Conservation (phyloP, 371 early-diverging fungal genomes). For the Actinomortierella ambigua region DNA sequence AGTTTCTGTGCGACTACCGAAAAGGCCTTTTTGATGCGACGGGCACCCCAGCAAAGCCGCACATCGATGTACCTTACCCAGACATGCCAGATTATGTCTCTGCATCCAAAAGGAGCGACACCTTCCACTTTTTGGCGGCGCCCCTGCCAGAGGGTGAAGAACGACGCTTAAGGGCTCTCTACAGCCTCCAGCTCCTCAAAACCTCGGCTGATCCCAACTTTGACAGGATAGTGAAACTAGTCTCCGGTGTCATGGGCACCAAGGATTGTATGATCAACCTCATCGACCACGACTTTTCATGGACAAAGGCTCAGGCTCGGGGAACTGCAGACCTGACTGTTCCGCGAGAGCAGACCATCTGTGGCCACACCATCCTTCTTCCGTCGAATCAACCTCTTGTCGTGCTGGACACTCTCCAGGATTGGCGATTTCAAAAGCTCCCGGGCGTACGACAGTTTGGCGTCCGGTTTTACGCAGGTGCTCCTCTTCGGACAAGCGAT, state of each 20-base stretch:
- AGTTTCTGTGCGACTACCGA: slow-evolving; percentile 32
- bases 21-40: slow-evolving; percentile 16
- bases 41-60: no score
- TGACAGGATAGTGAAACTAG: slow-evolving; percentile 47
- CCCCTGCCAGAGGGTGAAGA: slow-evolving; percentile 42
- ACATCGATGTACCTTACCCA: not conserved
- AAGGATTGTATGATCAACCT: slow-evolving; percentile 35
- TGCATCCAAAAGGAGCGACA: no score
- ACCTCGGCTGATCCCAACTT: slow-evolving; percentile 48
- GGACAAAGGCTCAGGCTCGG: slow-evolving; percentile 31
- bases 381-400: slow-evolving; percentile 38
- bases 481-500: slow-evolving; percentile 43
- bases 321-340: no score
- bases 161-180: slow-evolving; percentile 39
- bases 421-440: slow-evolving; percentile 45
- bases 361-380: slow-evolving; percentile 45
- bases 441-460: slow-evolving; percentile 12
- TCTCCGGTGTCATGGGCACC: slow-evolving; percentile 40
- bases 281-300: slow-evolving; percentile 32
- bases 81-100: slow-evolving; percentile 21
- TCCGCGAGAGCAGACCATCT: slow-evolving; percentile 31
- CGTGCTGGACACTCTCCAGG: slow-evolving; percentile 31
- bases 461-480: slow-evolving; percentile 47
- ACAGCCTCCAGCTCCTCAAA: slow-evolving; percentile 45
- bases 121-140: slow-evolving; percentile 17